A percentile compares a stretch with the other conserved stretches of the same genome.
phyloP scores from a whole-genome alignment of 257 asterid species.

The Nemophila menziesii region DNA sequence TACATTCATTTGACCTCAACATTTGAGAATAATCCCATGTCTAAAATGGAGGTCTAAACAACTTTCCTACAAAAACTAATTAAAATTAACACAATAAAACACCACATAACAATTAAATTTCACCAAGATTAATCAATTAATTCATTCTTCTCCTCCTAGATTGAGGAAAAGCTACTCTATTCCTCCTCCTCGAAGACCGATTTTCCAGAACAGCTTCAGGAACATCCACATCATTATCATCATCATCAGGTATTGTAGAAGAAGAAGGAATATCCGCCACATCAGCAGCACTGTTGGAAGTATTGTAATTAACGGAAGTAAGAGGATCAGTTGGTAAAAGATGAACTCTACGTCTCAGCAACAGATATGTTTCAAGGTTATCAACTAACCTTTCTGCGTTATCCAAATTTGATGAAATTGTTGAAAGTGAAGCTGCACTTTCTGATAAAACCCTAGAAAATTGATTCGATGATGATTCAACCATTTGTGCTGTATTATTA shows the following conservation, averaged over 20 bases:
- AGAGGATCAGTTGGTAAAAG: slow-evolving; percentile 22
- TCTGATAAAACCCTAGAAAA: slow-evolving; percentile 61
- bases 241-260: slow-evolving; percentile 25
- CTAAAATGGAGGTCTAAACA: too few relatives aligned
- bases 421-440: slow-evolving; percentile 62
- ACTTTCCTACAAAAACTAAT: too few relatives aligned
- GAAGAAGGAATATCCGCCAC: slow-evolving; percentile 23
- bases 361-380: slow-evolving; percentile 49
- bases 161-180: slow-evolving; percentile 13
- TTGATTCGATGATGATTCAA: slow-evolving; percentile 39
- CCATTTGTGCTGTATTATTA: slow-evolving; percentile 14
- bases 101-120: too few relatives aligned
- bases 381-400: slow-evolving; percentile 63
- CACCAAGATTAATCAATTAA: too few relatives aligned
- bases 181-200: slow-evolving; percentile 20
- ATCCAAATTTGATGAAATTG: slow-evolving; percentile 60
- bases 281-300: slow-evolving; percentile 21
- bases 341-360: slow-evolving; percentile 21
- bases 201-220: slow-evolving; percentile 9
- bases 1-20: too few relatives aligned
- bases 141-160: slow-evolving; percentile 30
- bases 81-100: too few relatives aligned
- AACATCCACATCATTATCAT: slow-evolving; percentile 20
- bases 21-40: too few relatives aligned
- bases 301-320: slow-evolving; percentile 24